phyloP scores from a whole-genome alignment of 108 stramenopile genomes.

The Skeletonema tropicum region DNA sequence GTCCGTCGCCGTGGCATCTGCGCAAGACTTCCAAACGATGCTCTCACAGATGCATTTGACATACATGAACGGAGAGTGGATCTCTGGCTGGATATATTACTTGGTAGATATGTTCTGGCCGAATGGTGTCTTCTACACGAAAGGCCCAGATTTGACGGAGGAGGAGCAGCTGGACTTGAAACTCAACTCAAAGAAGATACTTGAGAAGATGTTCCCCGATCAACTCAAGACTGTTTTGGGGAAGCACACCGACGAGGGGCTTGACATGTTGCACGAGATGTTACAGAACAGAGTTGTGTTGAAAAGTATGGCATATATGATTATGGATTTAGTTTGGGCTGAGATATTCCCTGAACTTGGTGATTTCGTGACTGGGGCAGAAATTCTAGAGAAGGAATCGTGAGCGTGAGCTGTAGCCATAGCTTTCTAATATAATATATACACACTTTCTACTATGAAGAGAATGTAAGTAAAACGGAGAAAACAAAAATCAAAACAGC shows the following conservation, averaged over 20 bases:
- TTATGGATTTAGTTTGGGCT: slow-evolving; percentile 79
- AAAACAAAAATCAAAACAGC: too few relatives aligned
- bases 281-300: slow-evolving; percentile 83
- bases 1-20: slow-evolving; percentile 76
- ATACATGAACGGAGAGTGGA: slow-evolving; percentile 72
- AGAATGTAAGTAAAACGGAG: too few relatives aligned
- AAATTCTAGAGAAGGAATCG: slow-evolving; percentile 56
- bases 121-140: slow-evolving; percentile 72
- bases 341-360: slow-evolving; percentile 86
- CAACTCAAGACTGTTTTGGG: slow-evolving; percentile 75
- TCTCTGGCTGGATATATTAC: slow-evolving; percentile 63
- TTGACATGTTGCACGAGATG: slow-evolving; percentile 85
- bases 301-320: slow-evolving; percentile 86
- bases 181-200: slow-evolving; percentile 45
- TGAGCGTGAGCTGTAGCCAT: slow-evolving; percentile 2
- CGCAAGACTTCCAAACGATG: slow-evolving; percentile 69
- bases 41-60: slow-evolving; percentile 69
- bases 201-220: slow-evolving; percentile 75
- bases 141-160: slow-evolving; percentile 48
- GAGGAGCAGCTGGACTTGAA: slow-evolving; percentile 53
- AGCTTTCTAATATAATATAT: too few relatives aligned
- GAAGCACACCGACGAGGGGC: slow-evolving; percentile 75
- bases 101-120: slow-evolving; percentile 83
- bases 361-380: slow-evolving; percentile 73
- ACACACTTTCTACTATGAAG: too few relatives aligned